Evolutionary conservation across 495 filamentous ascomycete species (phyloP).

Genomic region (Halenospora varia): DNA sequence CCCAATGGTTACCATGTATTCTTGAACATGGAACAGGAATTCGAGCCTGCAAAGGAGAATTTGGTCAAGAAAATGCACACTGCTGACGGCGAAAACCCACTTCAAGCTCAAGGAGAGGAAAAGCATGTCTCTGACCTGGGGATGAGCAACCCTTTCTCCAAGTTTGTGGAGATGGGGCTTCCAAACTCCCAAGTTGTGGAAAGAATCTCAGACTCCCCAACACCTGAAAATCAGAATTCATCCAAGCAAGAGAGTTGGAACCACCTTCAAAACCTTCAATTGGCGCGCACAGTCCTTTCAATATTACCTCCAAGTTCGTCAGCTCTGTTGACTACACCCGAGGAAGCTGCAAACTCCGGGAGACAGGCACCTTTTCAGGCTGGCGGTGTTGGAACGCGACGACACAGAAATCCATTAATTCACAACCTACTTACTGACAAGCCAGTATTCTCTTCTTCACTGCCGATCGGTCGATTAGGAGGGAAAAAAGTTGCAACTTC

Average conservation of each 20-base stretch:
- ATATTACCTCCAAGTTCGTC: slow-evolving; percentile 85
- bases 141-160: slow-evolving; percentile 43
- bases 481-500: slow-evolving; percentile 8
- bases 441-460: slow-evolving; percentile 82
- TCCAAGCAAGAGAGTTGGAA: slow-evolving; percentile 12
- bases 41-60: slow-evolving; percentile 57
- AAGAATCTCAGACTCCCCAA: too few relatives aligned
- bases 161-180: slow-evolving; percentile 37
- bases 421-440: slow-evolving; percentile 97
- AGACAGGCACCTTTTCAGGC: slow-evolving; percentile 37
- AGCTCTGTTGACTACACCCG: slow-evolving; percentile 78
- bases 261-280: slow-evolving; percentile 70
- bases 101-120: slow-evolving; percentile 1
- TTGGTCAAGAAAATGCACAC: slow-evolving; percentile 31
- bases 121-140: slow-evolving; percentile 18
- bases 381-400: slow-evolving; percentile 66
- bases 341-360: slow-evolving; percentile 69
- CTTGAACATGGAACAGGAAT: slow-evolving; percentile 94
- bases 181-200: slow-evolving; percentile 18
- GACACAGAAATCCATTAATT: slow-evolving; percentile 85
- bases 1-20: slow-evolving; percentile 77
- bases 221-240: neutral
- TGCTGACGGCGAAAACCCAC: neutral
- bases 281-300: slow-evolving; percentile 62
- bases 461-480: slow-evolving; percentile 63